A percentile compares a stretch with the other conserved stretches of the same genome.
These are phyloP conservation scores for Nematocida sp. DNA, from an alignment of 371 early-diverging fungal genomes.

Conservation along the genomic window DNA sequence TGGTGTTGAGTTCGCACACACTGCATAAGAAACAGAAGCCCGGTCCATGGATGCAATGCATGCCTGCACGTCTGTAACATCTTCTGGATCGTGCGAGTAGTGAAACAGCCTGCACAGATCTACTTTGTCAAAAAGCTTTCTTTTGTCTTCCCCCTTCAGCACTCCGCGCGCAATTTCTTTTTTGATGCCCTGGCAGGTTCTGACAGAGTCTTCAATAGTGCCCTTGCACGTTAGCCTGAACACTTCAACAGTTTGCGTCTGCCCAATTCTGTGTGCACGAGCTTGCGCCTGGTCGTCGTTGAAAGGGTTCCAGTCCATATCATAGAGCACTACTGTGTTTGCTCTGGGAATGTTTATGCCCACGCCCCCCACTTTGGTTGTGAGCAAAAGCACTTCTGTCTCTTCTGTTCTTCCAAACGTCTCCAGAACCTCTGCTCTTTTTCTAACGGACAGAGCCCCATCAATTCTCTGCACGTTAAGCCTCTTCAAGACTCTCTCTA, in stretches of 20 bases:
- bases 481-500: background rate
- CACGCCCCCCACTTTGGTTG: constrained; percentile 33
- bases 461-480: constrained; percentile 5
- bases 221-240: constrained; percentile 42
- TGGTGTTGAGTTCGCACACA: no score
- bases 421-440: constrained; percentile 4
- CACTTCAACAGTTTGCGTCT: constrained; percentile 18
- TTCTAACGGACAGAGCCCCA: constrained; percentile 5
- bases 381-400: constrained; percentile 30
- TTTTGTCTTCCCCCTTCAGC: background rate
- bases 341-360: constrained; percentile 26
- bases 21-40: no score
- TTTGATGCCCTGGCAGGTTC: constrained; percentile 29
- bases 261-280: constrained; percentile 38
- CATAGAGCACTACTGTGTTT: constrained; percentile 33
- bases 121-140: constrained; percentile 38
- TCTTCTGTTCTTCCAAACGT: constrained; percentile 9
- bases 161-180: constrained; percentile 15
- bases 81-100: constrained; percentile 36
- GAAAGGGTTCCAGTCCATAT: constrained; percentile 52
- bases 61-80: constrained; percentile 35
- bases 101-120: constrained; percentile 49
- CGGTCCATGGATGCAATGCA: no score
- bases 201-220: constrained; percentile 41
- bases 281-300: constrained; percentile 50